These are phyloP conservation scores for Abelmoschus esculentus DNA, from an alignment of 345 rosid genomes.

Conservation along the genomic window DNA sequence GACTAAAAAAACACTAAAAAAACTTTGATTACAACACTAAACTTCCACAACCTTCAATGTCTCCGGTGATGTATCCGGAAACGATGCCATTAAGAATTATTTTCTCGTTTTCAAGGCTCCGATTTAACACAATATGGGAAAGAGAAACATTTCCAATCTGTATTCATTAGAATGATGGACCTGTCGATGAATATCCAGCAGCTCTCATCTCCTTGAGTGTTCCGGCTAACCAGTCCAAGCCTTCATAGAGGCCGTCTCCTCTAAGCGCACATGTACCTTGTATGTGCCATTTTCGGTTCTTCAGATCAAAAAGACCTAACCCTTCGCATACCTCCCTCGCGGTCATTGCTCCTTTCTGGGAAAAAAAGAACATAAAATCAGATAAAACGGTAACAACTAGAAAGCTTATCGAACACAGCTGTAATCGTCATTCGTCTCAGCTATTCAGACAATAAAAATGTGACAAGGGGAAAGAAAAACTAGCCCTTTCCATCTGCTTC, in stretches of 20 bases:
- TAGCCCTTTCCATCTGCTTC: not conserved
- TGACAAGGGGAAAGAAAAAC: not conserved
- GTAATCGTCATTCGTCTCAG: not conserved
- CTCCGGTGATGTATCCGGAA: conserved; percentile 10
- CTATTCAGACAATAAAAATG: not conserved
- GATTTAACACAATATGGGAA: not conserved
- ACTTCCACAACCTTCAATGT: conserved; percentile 9
- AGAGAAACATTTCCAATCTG: conserved; percentile 21
- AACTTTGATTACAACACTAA: conserved; percentile 5
- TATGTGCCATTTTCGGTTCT: conserved; percentile 98
- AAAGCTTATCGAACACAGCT: not conserved
- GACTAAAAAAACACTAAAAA: not conserved
- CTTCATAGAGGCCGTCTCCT: conserved; percentile 98
- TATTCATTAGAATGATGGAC: conserved; percentile 52
- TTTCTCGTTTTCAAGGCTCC: conserved; percentile 4
- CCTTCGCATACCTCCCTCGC: conserved; percentile 91
- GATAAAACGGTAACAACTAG: not conserved
- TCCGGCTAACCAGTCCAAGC: conserved; percentile 83
- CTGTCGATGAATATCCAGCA: conserved; percentile 80
- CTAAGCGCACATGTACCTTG: conserved; percentile 93
- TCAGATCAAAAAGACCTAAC: conserved; percentile 79
- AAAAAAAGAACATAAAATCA: not conserved
- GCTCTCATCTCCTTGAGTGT: conserved; percentile 85
- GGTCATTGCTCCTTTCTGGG: conserved; percentile 97
- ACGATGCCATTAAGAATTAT: conserved; percentile 13